Percentiles rank a stretch among this genome's conserved stretches.
Evolutionary conservation across 306 rosid genomes (phyloP).

Genomic region (Vigna radiata): DNA sequence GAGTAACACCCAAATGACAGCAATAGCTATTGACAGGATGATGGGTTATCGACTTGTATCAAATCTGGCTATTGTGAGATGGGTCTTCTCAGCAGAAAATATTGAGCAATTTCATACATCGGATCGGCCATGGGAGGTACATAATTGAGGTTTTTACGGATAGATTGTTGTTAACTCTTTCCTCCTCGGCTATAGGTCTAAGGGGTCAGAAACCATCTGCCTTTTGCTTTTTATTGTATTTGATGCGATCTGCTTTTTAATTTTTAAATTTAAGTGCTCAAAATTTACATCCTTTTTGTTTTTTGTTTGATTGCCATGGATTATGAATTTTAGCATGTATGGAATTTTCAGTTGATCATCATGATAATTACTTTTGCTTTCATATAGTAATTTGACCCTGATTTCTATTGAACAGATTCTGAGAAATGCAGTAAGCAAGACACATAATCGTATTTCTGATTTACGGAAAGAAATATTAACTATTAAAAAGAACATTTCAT

Average conservation of each 20-base stretch:
- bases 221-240: constrained; percentile 30
- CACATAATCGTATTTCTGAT: constrained; percentile 93
- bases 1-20: constrained; percentile 94
- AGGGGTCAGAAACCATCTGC: background rate
- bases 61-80: constrained; percentile 91
- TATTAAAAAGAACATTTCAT: constrained; percentile 63
- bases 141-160: constrained; percentile 4
- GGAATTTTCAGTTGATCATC: constrained; percentile 26
- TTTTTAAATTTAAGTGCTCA: constrained; percentile 20
- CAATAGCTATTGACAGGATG: constrained; percentile 97
- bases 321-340: background rate
- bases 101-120: constrained; percentile 85
- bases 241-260: constrained; percentile 23
- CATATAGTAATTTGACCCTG: constrained; percentile 12
- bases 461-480: constrained; percentile 87
- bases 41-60: constrained; percentile 97
- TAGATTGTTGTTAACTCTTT: constrained; percentile 28
- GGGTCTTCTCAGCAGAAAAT: constrained; percentile 92
- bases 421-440: constrained; percentile 88
- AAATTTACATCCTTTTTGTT: background rate
- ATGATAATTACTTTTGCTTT: background rate
- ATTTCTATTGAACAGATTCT: constrained; percentile 62
- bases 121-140: constrained; percentile 99
- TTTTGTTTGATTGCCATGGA: constrained; percentile 3
- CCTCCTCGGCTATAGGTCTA: background rate